phyloP scores from a whole-genome alignment of 495 filamentous ascomycete species.

The Hypoxylon crocopeplum region DNA sequence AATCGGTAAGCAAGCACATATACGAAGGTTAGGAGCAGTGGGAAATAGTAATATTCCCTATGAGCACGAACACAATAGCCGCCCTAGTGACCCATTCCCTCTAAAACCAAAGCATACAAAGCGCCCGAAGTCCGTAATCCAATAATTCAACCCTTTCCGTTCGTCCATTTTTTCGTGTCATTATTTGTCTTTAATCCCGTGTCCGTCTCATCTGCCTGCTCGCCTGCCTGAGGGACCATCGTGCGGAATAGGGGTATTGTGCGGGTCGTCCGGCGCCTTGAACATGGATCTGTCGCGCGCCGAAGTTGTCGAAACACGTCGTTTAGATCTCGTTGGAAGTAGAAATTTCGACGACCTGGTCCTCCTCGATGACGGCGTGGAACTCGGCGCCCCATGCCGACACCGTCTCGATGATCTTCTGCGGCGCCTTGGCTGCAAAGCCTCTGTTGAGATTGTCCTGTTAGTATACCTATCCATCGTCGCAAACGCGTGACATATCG shows the following conservation, averaged over 20 bases:
- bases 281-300: not conserved
- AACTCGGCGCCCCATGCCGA: constrained; percentile 68
- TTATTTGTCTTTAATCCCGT: constrained; percentile 4
- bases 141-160: constrained; percentile 8
- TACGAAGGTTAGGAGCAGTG: not conserved
- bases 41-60: constrained; percentile 25
- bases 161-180: constrained; percentile 19
- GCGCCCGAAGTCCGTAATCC: constrained; percentile 22
- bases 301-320: not conserved
- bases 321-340: constrained; percentile 13
- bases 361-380: constrained; percentile 76
- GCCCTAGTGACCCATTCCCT: constrained; percentile 1
- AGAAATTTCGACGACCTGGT: constrained; percentile 62
- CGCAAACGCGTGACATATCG: not conserved
- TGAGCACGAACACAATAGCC: constrained; percentile 12
- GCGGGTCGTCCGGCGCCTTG: constrained; percentile 13
- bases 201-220: constrained; percentile 9
- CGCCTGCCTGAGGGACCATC: not conserved
- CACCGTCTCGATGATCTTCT: constrained; percentile 72
- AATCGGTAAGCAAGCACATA: too few species aligned
- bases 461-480: constrained; percentile 6
- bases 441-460: constrained; percentile 57
- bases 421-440: constrained; percentile 76
- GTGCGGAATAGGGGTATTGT: constrained; percentile 29
- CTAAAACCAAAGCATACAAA: constrained; percentile 1